Conservation (phyloP, 352 stramenopile species). For the Phytophthora sp. region DNA sequence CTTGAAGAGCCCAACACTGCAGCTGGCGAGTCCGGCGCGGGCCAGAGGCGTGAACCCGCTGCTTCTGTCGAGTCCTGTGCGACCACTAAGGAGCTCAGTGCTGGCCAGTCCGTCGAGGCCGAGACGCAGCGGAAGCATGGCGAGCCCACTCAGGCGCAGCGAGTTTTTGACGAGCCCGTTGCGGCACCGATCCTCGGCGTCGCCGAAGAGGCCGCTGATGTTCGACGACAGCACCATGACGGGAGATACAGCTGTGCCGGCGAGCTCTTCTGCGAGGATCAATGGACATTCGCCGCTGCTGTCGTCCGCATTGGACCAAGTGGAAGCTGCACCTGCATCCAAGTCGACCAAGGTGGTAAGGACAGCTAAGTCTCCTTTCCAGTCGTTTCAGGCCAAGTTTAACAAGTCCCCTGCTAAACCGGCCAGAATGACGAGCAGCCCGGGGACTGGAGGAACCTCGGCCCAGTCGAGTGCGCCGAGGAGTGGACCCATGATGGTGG, state of each 20-base stretch:
- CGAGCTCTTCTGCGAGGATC: conserved; percentile 8
- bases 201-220: conserved; percentile 45
- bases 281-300: conserved; percentile 35
- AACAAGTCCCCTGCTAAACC: conserved; percentile 31
- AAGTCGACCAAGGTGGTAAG: conserved; percentile 26
- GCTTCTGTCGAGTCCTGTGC: conserved; percentile 42
- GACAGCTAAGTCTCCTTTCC: conserved; percentile 74
- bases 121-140: conserved; percentile 21
- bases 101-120: conserved; percentile 37
- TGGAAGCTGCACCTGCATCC: conserved; percentile 41
- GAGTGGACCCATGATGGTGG: conserved; percentile 41
- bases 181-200: conserved; percentile 37
- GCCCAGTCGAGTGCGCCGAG: conserved; percentile 17
- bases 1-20: conserved; percentile 31
- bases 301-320: conserved; percentile 49
- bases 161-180: conserved; percentile 47
- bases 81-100: conserved; percentile 21
- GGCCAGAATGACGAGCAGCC: conserved; percentile 17
- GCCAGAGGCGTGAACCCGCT: conserved; percentile 20
- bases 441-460: not conserved
- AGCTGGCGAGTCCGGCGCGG: conserved; percentile 34
- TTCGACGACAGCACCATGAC: conserved; percentile 29
- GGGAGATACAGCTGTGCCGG: not conserved
- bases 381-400: conserved; percentile 84
- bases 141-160: conserved; percentile 42